phyloP scores from a whole-genome alignment of 768 basidiomycete species.

The Kwoniella europaea region DNA sequence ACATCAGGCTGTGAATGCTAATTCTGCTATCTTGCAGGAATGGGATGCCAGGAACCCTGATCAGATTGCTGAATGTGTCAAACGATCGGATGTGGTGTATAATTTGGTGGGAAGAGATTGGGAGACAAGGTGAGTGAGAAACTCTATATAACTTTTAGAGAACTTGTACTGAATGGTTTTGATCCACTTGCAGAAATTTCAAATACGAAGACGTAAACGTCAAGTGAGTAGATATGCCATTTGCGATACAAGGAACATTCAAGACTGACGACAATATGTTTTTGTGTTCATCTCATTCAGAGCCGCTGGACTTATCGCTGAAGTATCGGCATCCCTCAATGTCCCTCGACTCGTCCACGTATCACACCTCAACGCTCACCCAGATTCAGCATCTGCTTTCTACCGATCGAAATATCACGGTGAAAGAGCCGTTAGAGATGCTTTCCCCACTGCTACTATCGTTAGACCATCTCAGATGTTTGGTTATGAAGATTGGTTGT shows the following conservation, averaged over 20 bases:
- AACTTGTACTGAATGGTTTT: too few species aligned
- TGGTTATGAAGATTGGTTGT: conserved; percentile 92
- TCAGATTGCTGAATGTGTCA: conserved; percentile 89
- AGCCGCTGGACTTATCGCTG: conserved; percentile 85
- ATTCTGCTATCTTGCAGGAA: conserved; percentile 65
- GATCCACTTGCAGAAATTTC: conserved; percentile 72
- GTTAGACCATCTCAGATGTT: conserved; percentile 82
- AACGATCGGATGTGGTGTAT: conserved; percentile 95
- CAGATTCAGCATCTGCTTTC: conserved; percentile 76
- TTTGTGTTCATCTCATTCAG: conserved; percentile 7
- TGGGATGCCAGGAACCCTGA: conserved; percentile 90
- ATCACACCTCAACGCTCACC: conserved; percentile 89
- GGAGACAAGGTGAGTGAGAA: conserved; percentile 77
- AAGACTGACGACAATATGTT: not conserved
- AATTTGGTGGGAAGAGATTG: conserved; percentile 93
- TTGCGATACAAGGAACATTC: not conserved
- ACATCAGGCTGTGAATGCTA: not conserved
- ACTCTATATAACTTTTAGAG: too few species aligned
- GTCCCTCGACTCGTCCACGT: conserved; percentile 89
- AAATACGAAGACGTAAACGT: conserved; percentile 79
- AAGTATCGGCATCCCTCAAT: conserved; percentile 73
- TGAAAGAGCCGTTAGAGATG: conserved; percentile 81
- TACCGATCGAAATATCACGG: conserved; percentile 90
- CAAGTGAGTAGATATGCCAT: conserved; percentile 41
- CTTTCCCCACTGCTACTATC: conserved; percentile 84